Evolutionary conservation across 2,329 filamentous ascomycete species (phyloP).

Genomic region (Ophiostoma fasciatum): DNA sequence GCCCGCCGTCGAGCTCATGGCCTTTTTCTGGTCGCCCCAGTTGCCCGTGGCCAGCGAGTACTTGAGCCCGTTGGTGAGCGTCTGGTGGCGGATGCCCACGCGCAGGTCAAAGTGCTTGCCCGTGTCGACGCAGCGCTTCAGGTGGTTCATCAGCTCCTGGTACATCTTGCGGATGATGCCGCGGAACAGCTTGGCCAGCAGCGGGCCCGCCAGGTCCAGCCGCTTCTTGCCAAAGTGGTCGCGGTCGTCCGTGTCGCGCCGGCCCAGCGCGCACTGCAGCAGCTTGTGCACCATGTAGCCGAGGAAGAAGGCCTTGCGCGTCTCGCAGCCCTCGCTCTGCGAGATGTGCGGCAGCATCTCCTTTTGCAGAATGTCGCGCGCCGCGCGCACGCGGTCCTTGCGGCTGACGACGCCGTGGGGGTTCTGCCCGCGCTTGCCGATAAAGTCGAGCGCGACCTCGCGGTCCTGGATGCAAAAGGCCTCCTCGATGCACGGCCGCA

Average conservation of each 20-base stretch:
- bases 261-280: slow-evolving; percentile 81
- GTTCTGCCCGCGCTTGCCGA: slow-evolving; percentile 72
- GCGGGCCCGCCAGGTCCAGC: slow-evolving; percentile 81
- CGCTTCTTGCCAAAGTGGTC: slow-evolving; percentile 99
- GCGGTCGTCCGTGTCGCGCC: slow-evolving; percentile 88
- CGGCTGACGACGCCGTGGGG: slow-evolving; percentile 59
- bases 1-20: slow-evolving; percentile 83
- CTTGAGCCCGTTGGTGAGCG: slow-evolving; percentile 84
- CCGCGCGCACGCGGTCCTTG: slow-evolving; percentile 82
- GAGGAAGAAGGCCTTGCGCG: slow-evolving; percentile 91
- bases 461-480: slow-evolving; percentile 92
- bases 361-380: slow-evolving; percentile 89
- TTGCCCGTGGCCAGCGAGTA: slow-evolving; percentile 97
- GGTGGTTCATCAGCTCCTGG: slow-evolving; percentile 77
- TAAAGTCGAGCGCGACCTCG: slow-evolving; percentile 87
- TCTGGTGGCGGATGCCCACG: slow-evolving; percentile 79
- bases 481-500: slow-evolving; percentile 94
- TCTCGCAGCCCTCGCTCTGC: slow-evolving; percentile 86
- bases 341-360: slow-evolving; percentile 95
- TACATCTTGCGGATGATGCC: slow-evolving; percentile 83
- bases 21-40: slow-evolving; percentile 99
- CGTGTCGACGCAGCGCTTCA: slow-evolving; percentile 82
- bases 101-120: slow-evolving; percentile 82
- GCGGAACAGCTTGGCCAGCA: slow-evolving; percentile 93
- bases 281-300: slow-evolving; percentile 98